Evolutionary conservation across 345 rosid species (phyloP).

Genomic region (Ricinus communis): DNA sequence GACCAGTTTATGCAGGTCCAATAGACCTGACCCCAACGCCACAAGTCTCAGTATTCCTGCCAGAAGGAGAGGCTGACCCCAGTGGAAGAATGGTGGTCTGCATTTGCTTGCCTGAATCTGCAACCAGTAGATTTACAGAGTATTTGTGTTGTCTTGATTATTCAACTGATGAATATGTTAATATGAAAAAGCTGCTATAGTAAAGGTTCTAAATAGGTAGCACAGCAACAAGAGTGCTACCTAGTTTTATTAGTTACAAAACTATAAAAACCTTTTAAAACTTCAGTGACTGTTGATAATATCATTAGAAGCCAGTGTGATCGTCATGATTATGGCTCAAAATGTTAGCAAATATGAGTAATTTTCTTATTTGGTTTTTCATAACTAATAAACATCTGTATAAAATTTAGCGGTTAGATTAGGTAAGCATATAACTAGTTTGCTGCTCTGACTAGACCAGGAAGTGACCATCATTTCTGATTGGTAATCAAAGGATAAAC

Average conservation of each 20-base stretch:
- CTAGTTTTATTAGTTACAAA: neutral
- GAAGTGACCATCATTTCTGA: no score
- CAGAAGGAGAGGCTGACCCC: conserved; percentile 56
- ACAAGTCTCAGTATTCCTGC: conserved; percentile 83
- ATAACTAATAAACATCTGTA: no score
- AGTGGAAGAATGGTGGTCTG: conserved; percentile 62
- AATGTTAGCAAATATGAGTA: no score
- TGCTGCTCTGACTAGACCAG: no score
- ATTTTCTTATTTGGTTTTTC: no score
- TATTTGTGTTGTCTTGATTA: conserved; percentile 40
- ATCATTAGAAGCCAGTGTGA: neutral
- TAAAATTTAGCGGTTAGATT: no score
- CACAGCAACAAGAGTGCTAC: neutral
- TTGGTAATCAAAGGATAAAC: no score
- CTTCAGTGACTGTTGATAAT: neutral
- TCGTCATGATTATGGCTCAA: no score
- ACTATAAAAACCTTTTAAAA: neutral
- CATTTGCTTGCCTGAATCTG: conserved; percentile 80
- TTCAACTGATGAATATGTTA: conserved; percentile 6
- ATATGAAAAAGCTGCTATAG: conserved; percentile 1
- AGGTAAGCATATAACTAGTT: no score
- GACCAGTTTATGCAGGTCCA: conserved; percentile 78
- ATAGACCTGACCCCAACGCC: conserved; percentile 90
- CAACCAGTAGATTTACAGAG: conserved; percentile 47
- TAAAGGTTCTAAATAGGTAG: neutral